A percentile compares a stretch with the other conserved stretches of the same genome.
Evolutionary conservation across 129 eudicot species (phyloP).

Genomic region (Sambucus nigra): DNA sequence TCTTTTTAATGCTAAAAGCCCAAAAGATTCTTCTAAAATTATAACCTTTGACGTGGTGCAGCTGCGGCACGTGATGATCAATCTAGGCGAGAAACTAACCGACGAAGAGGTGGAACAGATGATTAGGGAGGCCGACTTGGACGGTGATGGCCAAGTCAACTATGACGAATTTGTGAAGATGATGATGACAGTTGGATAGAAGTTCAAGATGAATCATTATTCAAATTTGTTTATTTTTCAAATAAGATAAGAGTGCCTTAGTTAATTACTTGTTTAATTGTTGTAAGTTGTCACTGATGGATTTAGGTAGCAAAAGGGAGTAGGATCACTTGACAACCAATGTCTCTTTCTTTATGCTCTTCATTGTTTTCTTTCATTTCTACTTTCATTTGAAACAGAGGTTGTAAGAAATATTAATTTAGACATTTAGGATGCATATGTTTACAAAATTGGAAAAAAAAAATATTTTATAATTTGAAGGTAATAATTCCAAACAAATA

Average conservation of each 20-base stretch:
- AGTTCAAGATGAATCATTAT: background rate
- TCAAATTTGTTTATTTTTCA: background rate
- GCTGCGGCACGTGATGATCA: slow-evolving; percentile 60
- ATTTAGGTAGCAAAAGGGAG: background rate
- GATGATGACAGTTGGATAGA: slow-evolving; percentile 40
- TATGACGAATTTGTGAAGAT: slow-evolving; percentile 55
- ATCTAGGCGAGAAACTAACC: slow-evolving; percentile 48
- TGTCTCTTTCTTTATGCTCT: background rate
- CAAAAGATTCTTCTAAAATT: background rate
- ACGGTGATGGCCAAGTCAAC: slow-evolving; percentile 62
- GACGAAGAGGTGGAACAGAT: slow-evolving; percentile 57
- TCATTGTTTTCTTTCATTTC: background rate
- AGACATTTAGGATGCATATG: too few relatives aligned
- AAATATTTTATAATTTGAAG: too few relatives aligned
- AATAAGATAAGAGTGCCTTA: background rate
- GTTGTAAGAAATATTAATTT: too few relatives aligned
- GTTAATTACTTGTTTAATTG: background rate
- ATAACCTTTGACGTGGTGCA: slow-evolving; percentile 13
- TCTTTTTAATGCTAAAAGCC: background rate
- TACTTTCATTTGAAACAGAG: background rate
- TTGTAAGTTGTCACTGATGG: background rate
- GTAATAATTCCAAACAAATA: too few relatives aligned
- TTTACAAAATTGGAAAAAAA: too few relatives aligned
- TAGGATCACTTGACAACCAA: background rate
- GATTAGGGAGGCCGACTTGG: slow-evolving; percentile 54